Conservation (phyloP, 2,329 filamentous ascomycete genomes). For the Colletotrichum incanum region DNA sequence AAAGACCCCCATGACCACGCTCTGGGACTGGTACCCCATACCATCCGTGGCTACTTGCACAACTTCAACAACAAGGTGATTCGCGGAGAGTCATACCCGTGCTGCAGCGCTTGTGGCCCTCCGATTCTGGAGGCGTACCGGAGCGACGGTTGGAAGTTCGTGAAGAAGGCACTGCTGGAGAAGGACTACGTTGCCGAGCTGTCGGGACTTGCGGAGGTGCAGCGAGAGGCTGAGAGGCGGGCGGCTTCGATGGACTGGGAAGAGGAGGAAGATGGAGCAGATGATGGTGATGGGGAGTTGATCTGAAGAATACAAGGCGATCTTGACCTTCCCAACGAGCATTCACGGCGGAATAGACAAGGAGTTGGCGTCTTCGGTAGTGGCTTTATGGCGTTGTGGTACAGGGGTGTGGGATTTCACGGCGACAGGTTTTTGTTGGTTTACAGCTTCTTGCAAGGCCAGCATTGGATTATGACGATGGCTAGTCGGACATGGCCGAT, state of each 20-base stretch:
- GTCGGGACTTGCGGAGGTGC: conserved; percentile 81
- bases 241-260: conserved; percentile 73
- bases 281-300: conserved; percentile 71
- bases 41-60: conserved; percentile 83
- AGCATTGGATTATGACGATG: background rate
- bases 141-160: conserved; percentile 80
- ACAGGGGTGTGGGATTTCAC: no score
- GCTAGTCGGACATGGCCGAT: background rate
- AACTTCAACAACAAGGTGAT: conserved; percentile 83
- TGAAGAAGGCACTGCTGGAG: conserved; percentile 81
- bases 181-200: conserved; percentile 85
- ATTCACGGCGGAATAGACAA: conserved; percentile 14
- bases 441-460: background rate
- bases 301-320: conserved; percentile 48
- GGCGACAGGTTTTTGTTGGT: background rate
- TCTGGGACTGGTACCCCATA: conserved; percentile 82
- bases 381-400: background rate
- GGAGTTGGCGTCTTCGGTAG: background rate
- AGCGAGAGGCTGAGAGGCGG: conserved; percentile 69
- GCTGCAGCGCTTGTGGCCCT: conserved; percentile 85
- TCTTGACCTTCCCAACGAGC: background rate
- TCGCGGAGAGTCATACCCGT: conserved; percentile 82
- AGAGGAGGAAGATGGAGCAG: conserved; percentile 67
- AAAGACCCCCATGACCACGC: conserved; percentile 72
- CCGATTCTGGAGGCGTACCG: conserved; percentile 79